Conservation (phyloP, 495 filamentous ascomycete genomes). For the Neurospora sp. region DNA sequence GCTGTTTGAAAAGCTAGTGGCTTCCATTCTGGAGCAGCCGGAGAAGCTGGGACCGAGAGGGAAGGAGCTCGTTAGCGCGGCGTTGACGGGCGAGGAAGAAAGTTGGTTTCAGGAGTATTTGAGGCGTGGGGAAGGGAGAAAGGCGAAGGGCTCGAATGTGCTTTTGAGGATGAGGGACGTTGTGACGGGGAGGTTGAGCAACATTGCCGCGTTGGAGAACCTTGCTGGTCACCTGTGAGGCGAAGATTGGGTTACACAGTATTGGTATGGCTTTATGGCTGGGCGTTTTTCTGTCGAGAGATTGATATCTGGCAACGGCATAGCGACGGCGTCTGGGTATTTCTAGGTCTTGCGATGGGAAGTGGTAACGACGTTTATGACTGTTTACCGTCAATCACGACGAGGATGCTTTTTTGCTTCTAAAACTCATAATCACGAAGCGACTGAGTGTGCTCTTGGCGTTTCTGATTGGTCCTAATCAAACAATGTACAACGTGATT, state of each 20-base stretch:
- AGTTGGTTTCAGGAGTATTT: conserved; percentile 60
- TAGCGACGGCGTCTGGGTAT: not conserved
- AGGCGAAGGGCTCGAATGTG: conserved; percentile 52
- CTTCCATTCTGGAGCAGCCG: conserved; percentile 45
- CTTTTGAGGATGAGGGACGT: conserved; percentile 60
- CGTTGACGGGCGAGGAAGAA: conserved; percentile 58
- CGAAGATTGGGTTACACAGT: not conserved
- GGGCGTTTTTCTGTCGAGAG: not conserved
- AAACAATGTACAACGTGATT: not conserved
- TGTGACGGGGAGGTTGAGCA: conserved; percentile 14
- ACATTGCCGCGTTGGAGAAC: not conserved
- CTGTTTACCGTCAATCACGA: not conserved
- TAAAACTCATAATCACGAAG: no score
- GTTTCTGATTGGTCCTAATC: not conserved
- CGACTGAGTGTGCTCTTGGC: not conserved
- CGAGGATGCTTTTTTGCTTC: not conserved
- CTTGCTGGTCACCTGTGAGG: not conserved
- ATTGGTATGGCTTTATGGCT: not conserved
- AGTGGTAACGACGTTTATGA: not conserved
- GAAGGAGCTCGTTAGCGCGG: conserved; percentile 60
- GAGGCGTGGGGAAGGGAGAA: conserved; percentile 47
- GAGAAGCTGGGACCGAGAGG: conserved; percentile 35
- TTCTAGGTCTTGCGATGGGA: not conserved
- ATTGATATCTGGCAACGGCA: not conserved
- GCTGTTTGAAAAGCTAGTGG: conserved; percentile 59